phyloP scores from a whole-genome alignment of 2,329 filamentous ascomycete species.

The Pyrenophora teres region DNA sequence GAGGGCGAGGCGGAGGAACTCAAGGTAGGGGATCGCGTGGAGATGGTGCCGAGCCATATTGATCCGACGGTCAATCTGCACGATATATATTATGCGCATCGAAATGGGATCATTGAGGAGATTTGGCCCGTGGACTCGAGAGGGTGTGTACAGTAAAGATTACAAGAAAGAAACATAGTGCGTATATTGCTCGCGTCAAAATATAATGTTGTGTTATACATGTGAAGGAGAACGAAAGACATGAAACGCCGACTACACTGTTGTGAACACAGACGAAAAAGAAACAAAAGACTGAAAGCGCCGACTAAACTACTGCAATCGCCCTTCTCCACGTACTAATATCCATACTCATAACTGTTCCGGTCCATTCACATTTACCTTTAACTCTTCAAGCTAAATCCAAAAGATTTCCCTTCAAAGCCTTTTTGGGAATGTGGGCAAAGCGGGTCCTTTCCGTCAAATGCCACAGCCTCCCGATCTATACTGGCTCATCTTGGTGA shows the following conservation, averaged over 20 bases:
- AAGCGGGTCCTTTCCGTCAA: constrained; percentile 21
- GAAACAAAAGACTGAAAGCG: too few species aligned
- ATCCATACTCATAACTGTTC: too few species aligned
- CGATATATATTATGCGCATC: constrained; percentile 57
- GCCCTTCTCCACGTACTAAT: too few species aligned
- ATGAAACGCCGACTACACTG: too few species aligned
- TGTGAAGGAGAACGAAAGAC: too few species aligned
- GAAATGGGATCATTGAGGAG: constrained; percentile 55
- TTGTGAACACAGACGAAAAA: too few species aligned
- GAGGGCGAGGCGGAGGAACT: constrained; percentile 45
- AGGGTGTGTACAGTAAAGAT: constrained; percentile 55
- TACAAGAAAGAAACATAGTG: too few species aligned
- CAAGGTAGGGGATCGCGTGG: constrained; percentile 53
- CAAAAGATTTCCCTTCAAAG: constrained; percentile 13
- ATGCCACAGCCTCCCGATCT: constrained; percentile 15
- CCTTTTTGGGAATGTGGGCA: constrained; percentile 7
- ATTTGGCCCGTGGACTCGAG: constrained; percentile 59
- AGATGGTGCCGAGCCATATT: constrained; percentile 61
- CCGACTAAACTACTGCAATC: too few species aligned
- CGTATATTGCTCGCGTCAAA: neutral
- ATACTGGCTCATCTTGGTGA: constrained; percentile 23
- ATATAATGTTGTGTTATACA: too few species aligned
- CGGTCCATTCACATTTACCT: neutral
- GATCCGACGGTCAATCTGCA: constrained; percentile 61
- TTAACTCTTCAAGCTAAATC: constrained; percentile 1